Evolutionary conservation across 345 rosid genomes (phyloP).

Genomic region (Cardamine resedifolia): DNA sequence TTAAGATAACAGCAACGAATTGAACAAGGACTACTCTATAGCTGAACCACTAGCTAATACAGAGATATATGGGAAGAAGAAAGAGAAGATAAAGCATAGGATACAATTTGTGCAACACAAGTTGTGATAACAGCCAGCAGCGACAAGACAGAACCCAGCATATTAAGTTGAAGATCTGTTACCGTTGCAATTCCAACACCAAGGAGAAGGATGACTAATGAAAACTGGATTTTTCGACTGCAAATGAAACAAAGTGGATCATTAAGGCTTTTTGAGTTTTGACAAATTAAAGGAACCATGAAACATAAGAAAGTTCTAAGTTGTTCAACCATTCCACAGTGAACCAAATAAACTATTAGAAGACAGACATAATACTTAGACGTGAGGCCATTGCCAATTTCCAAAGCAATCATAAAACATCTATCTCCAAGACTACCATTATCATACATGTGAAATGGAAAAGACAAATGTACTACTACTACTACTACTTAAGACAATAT

Average conservation of each 20-base stretch:
- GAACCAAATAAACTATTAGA: background rate
- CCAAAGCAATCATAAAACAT: background rate
- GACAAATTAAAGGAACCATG: background rate
- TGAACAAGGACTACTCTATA: background rate
- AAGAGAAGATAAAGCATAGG: constrained; percentile 42
- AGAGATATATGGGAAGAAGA: background rate
- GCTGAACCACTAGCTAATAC: background rate
- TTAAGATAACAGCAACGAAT: constrained; percentile 42
- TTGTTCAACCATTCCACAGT: background rate
- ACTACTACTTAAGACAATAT: background rate
- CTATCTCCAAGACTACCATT: constrained; percentile 4
- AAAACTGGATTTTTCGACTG: constrained; percentile 29
- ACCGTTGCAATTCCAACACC: constrained; percentile 90
- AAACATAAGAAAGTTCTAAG: background rate
- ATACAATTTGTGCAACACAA: constrained; percentile 92
- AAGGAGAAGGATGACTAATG: constrained; percentile 13
- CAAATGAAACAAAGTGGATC: constrained; percentile 11
- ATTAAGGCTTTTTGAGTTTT: background rate
- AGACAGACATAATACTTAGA: background rate
- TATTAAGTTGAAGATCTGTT: constrained; percentile 91
- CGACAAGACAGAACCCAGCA: constrained; percentile 81
- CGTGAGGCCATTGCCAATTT: background rate
- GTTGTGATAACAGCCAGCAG: constrained; percentile 85
- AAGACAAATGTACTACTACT: background rate
- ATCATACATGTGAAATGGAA: background rate